A percentile compares a stretch with the other conserved stretches of the same genome.
phyloP scores from a whole-genome alignment of 371 early-diverging fungal species.

The Apophysomyces variabilis region DNA sequence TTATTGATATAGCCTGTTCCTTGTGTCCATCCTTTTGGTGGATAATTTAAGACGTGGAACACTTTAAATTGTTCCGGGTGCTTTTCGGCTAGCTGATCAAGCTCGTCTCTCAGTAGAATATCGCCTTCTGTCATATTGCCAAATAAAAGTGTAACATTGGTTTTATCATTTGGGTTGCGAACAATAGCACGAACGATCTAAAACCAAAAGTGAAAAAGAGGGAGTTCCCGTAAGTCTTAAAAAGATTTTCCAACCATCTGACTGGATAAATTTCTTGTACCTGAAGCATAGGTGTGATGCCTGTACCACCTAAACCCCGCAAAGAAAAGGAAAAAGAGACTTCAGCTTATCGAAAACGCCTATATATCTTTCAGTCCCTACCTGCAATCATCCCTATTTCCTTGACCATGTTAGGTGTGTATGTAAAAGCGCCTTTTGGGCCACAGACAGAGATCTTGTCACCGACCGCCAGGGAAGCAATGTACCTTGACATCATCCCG shows the following conservation, averaged over 20 bases:
- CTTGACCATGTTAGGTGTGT: constrained; percentile 76
- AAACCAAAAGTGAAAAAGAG: background rate
- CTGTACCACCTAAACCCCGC: constrained; percentile 66
- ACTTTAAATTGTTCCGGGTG: constrained; percentile 78
- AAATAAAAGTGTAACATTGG: constrained; percentile 74
- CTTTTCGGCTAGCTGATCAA: constrained; percentile 67
- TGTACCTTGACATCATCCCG: constrained; percentile 76
- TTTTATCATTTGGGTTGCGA: constrained; percentile 76
- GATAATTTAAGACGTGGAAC: constrained; percentile 74
- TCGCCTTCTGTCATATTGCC: constrained; percentile 85
- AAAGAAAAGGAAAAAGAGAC: background rate
- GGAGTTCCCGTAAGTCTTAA: too few species aligned
- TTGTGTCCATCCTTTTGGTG: constrained; percentile 77
- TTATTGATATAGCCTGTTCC: constrained; percentile 78
- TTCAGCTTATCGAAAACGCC: constrained; percentile 14
- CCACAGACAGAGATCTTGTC: constrained; percentile 78
- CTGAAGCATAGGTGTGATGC: constrained; percentile 93
- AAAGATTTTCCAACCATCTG: too few species aligned
- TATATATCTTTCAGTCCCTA: constrained; percentile 5
- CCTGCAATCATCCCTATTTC: constrained; percentile 92
- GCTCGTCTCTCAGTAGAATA: constrained; percentile 77
- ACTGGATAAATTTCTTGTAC: constrained; percentile 31
- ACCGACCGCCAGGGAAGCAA: constrained; percentile 70
- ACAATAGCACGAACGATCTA: constrained; percentile 72
- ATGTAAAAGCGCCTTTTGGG: constrained; percentile 89